These are phyloP conservation scores for Daldinia bambusicola DNA, from an alignment of 495 filamentous ascomycete species.

Conservation along the genomic window DNA sequence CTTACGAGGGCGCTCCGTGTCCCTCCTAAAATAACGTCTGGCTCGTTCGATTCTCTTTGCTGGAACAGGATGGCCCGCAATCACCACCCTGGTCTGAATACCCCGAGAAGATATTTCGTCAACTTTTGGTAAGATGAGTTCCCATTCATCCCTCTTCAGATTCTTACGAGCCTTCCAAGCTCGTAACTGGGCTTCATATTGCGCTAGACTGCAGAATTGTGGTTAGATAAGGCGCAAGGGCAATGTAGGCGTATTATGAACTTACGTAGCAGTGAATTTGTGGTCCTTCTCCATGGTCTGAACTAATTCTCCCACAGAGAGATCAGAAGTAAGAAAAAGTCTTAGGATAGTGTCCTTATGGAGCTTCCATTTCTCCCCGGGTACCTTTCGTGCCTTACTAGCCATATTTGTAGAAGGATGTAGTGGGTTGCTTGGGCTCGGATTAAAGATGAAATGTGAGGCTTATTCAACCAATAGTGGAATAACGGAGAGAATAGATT, in stretches of 20 bases:
- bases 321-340: constrained; percentile 25
- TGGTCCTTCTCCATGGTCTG: constrained; percentile 28
- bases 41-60: constrained; percentile 20
- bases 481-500: background rate
- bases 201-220: constrained; percentile 10
- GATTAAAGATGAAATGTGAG: background rate
- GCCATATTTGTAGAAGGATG: constrained; percentile 13
- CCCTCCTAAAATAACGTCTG: constrained; percentile 13
- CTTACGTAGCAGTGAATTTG: constrained; percentile 37
- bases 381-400: constrained; percentile 20
- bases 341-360: constrained; percentile 31
- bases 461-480: background rate
- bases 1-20: background rate
- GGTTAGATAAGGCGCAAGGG: background rate
- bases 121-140: constrained; percentile 23
- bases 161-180: constrained; percentile 42
- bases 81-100: constrained; percentile 24
- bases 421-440: background rate
- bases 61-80: constrained; percentile 30
- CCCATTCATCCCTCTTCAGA: constrained; percentile 31
- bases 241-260: background rate
- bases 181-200: constrained; percentile 30
- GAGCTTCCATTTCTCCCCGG: constrained; percentile 30
- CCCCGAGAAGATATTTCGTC: constrained; percentile 18
- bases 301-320: constrained; percentile 20